These are phyloP conservation scores for Tetragonia tetragonoides DNA, from an alignment of 148 eudicot genomes.

Conservation along the genomic window DNA sequence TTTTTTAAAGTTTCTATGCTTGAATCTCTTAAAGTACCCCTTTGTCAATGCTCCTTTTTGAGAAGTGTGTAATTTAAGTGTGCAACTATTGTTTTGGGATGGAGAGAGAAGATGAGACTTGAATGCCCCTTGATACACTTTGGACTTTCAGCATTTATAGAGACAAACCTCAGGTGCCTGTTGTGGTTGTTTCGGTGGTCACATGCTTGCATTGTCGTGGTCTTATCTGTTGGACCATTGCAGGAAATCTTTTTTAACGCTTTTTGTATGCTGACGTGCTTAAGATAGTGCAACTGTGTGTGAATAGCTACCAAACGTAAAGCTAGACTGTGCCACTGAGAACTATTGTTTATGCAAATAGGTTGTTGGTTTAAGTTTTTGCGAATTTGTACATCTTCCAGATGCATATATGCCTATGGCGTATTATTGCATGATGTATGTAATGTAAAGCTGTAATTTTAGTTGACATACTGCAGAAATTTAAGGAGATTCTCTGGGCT, in stretches of 20 bases:
- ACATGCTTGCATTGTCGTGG: too few species aligned
- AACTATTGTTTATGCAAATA: background rate
- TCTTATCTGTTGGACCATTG: too few species aligned
- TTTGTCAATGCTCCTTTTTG: too few species aligned
- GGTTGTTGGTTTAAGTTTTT: background rate
- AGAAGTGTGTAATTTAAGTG: too few species aligned
- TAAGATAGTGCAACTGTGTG: too few species aligned
- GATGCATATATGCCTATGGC: background rate
- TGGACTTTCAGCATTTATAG: background rate
- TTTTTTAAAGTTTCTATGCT: too few species aligned
- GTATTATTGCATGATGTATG: too few species aligned
- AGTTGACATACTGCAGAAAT: background rate
- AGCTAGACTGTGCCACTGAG: background rate
- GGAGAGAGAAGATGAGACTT: too few species aligned
- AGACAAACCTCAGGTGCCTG: background rate
- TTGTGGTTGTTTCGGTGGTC: background rate
- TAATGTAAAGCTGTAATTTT: background rate
- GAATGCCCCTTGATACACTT: too few species aligned
- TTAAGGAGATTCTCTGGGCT: background rate
- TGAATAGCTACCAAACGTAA: background rate
- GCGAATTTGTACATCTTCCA: background rate
- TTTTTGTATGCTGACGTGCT: background rate
- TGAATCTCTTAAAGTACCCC: too few species aligned
- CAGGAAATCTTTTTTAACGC: too few species aligned
- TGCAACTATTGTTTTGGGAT: too few species aligned